Conservation (phyloP, 768 basidiomycete genomes). For the Roridomyces roridus region DNA sequence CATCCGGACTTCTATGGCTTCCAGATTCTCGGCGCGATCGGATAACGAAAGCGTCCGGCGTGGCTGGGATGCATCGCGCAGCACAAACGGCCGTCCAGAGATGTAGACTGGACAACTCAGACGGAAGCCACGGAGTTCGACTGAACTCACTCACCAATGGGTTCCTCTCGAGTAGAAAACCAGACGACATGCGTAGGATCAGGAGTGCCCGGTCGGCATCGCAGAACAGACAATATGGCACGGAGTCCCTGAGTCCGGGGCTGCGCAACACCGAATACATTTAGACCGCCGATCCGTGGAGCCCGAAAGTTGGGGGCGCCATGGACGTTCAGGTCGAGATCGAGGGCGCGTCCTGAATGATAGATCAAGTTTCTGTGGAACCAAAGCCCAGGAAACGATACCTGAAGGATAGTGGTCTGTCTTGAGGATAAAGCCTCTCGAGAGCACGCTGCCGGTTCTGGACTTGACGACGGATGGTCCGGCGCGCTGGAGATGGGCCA, state of each 20-base stretch:
- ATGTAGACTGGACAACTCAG: slow-evolving; percentile 67
- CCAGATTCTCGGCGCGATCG: slow-evolving; percentile 93
- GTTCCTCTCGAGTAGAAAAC: slow-evolving; percentile 98
- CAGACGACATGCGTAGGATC: slow-evolving; percentile 84
- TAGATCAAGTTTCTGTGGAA: slow-evolving; percentile 1
- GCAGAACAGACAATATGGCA: slow-evolving; percentile 86
- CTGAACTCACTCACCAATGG: slow-evolving; percentile 67
- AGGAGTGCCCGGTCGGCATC: slow-evolving; percentile 68
- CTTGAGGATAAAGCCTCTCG: slow-evolving; percentile 92
- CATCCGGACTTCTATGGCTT: slow-evolving; percentile 87
- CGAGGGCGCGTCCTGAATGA: slow-evolving; percentile 77
- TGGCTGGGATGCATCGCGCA: slow-evolving; percentile 87
- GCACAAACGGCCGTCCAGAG: slow-evolving; percentile 90
- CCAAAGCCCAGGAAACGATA: slow-evolving; percentile 28
- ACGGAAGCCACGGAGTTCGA: not conserved
- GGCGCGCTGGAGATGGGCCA: slow-evolving; percentile 66
- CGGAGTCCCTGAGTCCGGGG: slow-evolving; percentile 91
- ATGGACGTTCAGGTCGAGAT: slow-evolving; percentile 89
- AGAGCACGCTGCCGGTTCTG: slow-evolving; percentile 81
- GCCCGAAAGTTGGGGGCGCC: slow-evolving; percentile 97
- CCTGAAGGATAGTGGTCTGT: slow-evolving; percentile 89
- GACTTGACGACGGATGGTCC: slow-evolving; percentile 83
- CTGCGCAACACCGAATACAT: slow-evolving; percentile 95
- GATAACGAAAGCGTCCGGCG: slow-evolving; percentile 80
- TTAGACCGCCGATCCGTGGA: slow-evolving; percentile 77